Percentiles rank a stretch among this genome's conserved stretches.
Conservation (phyloP, 345 rosid species). For the Cardamine resedifolia region DNA sequence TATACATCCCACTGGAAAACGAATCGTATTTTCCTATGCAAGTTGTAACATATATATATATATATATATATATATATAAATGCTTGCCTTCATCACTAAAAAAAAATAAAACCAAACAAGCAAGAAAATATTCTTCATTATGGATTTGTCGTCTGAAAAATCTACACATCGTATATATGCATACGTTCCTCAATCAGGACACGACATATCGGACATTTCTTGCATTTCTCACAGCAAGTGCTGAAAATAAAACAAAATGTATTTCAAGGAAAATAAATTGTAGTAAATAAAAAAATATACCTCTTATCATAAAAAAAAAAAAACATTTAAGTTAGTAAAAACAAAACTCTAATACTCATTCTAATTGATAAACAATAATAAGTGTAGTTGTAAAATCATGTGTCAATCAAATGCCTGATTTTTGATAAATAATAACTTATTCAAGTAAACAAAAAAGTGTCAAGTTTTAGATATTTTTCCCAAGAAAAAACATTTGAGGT, state of each 20-base stretch:
- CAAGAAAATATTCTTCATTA: not conserved
- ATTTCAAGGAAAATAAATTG: not conserved
- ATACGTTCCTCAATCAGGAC: slow-evolving; percentile 68
- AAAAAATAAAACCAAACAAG: slow-evolving; percentile 19
- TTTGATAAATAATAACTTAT: not conserved
- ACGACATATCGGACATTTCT: slow-evolving; percentile 84
- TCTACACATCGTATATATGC: slow-evolving; percentile 66
- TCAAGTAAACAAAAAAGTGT: not conserved
- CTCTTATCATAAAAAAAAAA: no score
- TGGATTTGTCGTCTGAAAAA: slow-evolving; percentile 6
- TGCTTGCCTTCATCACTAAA: slow-evolving; percentile 42
- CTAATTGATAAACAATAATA: not conserved
- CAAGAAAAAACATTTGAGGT: not conserved
- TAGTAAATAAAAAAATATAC: no score
- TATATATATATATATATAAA: no score
- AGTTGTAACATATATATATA: not conserved
- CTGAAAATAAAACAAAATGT: slow-evolving; percentile 35
- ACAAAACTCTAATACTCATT: not conserved
- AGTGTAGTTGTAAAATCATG: not conserved
- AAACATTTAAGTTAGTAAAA: not conserved
- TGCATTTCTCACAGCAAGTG: slow-evolving; percentile 86
- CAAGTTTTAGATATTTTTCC: not conserved
- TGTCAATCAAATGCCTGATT: not conserved
- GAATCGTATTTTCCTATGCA: slow-evolving; percentile 19
- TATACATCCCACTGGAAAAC: slow-evolving; percentile 25